phyloP scores from a whole-genome alignment of 352 stramenopile genomes.

The Globisporangium irregulare region DNA sequence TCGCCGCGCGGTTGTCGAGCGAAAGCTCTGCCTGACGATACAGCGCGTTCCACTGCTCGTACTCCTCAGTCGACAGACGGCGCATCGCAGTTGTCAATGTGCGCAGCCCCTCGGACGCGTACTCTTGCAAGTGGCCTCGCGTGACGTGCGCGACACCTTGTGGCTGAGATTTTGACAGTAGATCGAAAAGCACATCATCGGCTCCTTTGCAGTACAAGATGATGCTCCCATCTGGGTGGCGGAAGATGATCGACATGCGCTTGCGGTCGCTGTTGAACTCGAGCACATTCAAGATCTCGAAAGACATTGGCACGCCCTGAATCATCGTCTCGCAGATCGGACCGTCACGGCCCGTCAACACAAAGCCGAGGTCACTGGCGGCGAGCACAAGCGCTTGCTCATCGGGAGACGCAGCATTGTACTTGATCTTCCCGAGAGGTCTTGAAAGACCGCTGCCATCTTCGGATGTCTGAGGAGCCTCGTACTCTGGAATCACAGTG shows the following conservation, averaged over 20 bases:
- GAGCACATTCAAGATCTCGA: conserved; percentile 94
- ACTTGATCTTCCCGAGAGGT: conserved; percentile 42
- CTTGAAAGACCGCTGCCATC: conserved; percentile 9
- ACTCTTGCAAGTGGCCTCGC: conserved; percentile 78
- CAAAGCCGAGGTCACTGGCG: conserved; percentile 71
- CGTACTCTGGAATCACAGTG: conserved; percentile 80
- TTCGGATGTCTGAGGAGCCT: conserved; percentile 25
- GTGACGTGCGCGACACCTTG: conserved; percentile 81
- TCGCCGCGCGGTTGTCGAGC: conserved; percentile 62
- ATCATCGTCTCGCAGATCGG: conserved; percentile 66
- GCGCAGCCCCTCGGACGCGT: conserved; percentile 72
- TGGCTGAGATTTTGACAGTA: conserved; percentile 58
- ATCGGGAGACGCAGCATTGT: conserved; percentile 84
- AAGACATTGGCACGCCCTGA: conserved; percentile 71
- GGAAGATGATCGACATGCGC: conserved; percentile 97
- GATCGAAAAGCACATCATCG: conserved; percentile 79
- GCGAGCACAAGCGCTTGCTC: conserved; percentile 79
- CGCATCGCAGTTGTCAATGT: conserved; percentile 75
- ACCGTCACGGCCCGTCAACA: conserved; percentile 62
- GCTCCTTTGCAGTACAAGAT: conserved; percentile 84
- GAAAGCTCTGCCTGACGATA: conserved; percentile 80
- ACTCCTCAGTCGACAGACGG: conserved; percentile 65
- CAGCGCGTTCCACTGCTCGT: conserved; percentile 64
- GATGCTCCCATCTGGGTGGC: conserved; percentile 67
- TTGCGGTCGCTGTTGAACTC: conserved; percentile 99